Percentiles rank a stretch among this genome's conserved stretches.
phyloP scores from a whole-genome alignment of 2,329 filamentous ascomycete genomes.

The Catunica adiposa region DNA sequence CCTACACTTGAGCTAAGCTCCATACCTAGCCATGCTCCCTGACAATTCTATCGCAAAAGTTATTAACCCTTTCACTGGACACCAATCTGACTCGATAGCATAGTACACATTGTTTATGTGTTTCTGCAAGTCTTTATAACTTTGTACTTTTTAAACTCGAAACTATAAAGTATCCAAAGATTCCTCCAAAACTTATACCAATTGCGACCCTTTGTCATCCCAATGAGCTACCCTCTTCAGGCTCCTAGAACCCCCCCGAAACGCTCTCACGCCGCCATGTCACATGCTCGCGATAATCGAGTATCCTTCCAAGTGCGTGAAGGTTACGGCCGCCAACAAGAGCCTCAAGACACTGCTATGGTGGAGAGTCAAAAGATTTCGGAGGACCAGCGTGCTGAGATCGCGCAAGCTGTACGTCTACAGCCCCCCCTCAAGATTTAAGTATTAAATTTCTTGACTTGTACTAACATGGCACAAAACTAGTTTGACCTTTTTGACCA shows the following conservation, averaged over 20 bases:
- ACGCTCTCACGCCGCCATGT: slow-evolving; percentile 10
- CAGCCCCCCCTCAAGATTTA: too few species aligned
- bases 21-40: not conserved
- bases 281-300: slow-evolving; percentile 13
- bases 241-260: slow-evolving; percentile 13
- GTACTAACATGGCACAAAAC: too few species aligned
- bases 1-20: not conserved
- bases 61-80: not conserved
- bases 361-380: slow-evolving; percentile 15
- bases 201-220: not conserved
- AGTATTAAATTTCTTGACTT: too few species aligned
- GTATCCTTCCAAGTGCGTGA: slow-evolving; percentile 14
- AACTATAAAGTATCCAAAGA: too few species aligned
- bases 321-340: slow-evolving; percentile 13
- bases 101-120: too few species aligned
- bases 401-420: slow-evolving; percentile 15
- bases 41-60: not conserved
- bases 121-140: too few species aligned
- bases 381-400: slow-evolving; percentile 16
- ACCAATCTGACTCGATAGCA: not conserved
- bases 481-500: slow-evolving; percentile 17
- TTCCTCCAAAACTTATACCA: too few species aligned
- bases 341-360: slow-evolving; percentile 8
- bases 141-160: too few species aligned
- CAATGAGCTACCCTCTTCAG: slow-evolving; percentile 13